phyloP scores from a whole-genome alignment of 1,284 basidiomycete genomes.

The Cystobasidium slooffiae region DNA sequence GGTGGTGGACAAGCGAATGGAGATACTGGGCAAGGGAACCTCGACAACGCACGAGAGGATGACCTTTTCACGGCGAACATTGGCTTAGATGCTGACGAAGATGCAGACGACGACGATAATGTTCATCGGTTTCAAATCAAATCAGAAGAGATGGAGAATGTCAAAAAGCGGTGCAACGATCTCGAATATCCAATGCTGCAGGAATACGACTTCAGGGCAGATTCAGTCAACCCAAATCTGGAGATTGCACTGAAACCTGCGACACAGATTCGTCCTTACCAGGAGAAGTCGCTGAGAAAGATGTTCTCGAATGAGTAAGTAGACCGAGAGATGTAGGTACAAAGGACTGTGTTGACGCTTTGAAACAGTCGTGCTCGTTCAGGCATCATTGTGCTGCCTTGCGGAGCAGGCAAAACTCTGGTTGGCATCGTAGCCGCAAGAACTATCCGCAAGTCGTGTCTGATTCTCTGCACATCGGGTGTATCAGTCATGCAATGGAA shows the following conservation, averaged over 20 bases:
- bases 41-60: constrained; percentile 32
- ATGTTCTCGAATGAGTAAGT: constrained; percentile 96
- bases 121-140: constrained; percentile 94
- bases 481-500: constrained; percentile 99
- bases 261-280: constrained; percentile 93
- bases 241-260: constrained; percentile 97
- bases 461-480: constrained; percentile 96
- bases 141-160: constrained; percentile 79
- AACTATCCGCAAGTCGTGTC: constrained; percentile 97
- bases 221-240: constrained; percentile 88
- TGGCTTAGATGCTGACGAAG: constrained; percentile 79
- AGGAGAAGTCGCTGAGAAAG: constrained; percentile 94
- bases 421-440: constrained; percentile 99
- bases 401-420: constrained; percentile 97
- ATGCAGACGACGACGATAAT: constrained; percentile 93
- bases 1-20: constrained; percentile 28
- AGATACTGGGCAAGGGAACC: constrained; percentile 26
- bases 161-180: constrained; percentile 71
- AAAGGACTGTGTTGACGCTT: not conserved
- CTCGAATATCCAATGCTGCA: constrained; percentile 95
- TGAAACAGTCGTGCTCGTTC: constrained; percentile 81
- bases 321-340: too few species aligned
- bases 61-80: constrained; percentile 80
- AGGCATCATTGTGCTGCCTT: constrained; percentile 97
- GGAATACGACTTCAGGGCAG: constrained; percentile 97